Percentiles rank a stretch among this genome's conserved stretches.
These are phyloP conservation scores for Erigeron canadensis DNA, from an alignment of 129 eudicot species.

Conservation along the genomic window DNA sequence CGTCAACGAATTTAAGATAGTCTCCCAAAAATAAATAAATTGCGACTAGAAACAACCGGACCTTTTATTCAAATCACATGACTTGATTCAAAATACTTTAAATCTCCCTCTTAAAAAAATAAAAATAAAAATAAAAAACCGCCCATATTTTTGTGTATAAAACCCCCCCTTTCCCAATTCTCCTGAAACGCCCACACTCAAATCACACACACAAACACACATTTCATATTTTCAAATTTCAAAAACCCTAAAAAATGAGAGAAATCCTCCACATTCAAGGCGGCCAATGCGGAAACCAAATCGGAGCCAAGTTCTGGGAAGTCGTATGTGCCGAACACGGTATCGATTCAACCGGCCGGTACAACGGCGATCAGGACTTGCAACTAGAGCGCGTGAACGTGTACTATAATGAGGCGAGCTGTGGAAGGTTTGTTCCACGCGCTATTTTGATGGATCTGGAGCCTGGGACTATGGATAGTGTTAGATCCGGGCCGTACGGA, in stretches of 20 bases:
- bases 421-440: slow-evolving; percentile 70
- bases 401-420: slow-evolving; percentile 74
- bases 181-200: slow-evolving; percentile 21
- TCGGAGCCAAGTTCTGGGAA: slow-evolving; percentile 84
- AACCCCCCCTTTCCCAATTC: slow-evolving; percentile 22
- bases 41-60: background rate
- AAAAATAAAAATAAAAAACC: background rate
- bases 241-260: slow-evolving; percentile 41
- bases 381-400: slow-evolving; percentile 77
- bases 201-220: background rate
- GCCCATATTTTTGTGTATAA: slow-evolving; percentile 20
- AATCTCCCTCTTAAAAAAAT: slow-evolving; percentile 19
- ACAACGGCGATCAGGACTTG: slow-evolving; percentile 50
- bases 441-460: slow-evolving; percentile 85
- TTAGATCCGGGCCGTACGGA: slow-evolving; percentile 75
- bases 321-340: slow-evolving; percentile 78
- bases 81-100: background rate
- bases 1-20: too few species aligned
- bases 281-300: slow-evolving; percentile 86
- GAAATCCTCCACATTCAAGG: slow-evolving; percentile 86
- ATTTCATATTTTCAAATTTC: slow-evolving; percentile 2
- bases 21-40: too few species aligned
- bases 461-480: slow-evolving; percentile 83
- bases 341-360: slow-evolving; percentile 71
- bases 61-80: background rate